A percentile compares a stretch with the other conserved stretches of the same genome.
Evolutionary conservation across 495 filamentous ascomycete species (phyloP).

Genomic region (Hypoxylon cercidicola): DNA sequence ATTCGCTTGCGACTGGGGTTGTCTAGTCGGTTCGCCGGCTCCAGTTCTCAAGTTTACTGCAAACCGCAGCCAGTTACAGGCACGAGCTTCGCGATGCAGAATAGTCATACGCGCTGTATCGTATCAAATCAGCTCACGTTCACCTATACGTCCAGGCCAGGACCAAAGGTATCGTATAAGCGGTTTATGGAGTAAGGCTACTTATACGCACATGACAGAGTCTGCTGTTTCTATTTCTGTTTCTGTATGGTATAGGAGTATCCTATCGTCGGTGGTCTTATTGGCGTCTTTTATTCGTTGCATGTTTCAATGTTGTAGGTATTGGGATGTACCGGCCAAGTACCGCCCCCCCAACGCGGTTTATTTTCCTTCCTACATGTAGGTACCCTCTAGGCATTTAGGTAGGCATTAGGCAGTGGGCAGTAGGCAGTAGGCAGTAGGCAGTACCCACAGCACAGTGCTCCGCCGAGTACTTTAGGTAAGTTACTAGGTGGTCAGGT

Average conservation of each 20-base stretch:
- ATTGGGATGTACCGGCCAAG: constrained; percentile 24
- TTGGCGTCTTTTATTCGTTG: neutral
- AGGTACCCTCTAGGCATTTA: neutral
- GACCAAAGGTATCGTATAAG: constrained; percentile 13
- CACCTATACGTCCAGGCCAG: constrained; percentile 29
- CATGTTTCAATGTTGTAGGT: constrained; percentile 13
- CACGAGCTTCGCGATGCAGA: constrained; percentile 10
- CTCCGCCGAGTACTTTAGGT: constrained; percentile 32
- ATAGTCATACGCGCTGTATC: constrained; percentile 28
- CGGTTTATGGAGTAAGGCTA: constrained; percentile 23
- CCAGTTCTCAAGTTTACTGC: constrained; percentile 19
- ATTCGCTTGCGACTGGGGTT: constrained; percentile 23
- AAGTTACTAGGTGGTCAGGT: no score
- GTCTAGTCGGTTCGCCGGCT: constrained; percentile 20
- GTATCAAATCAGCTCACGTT: constrained; percentile 14
- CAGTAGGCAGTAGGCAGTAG: neutral
- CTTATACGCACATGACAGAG: constrained; percentile 24
- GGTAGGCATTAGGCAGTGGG: neutral
- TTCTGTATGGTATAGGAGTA: neutral
- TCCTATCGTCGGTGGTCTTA: neutral
- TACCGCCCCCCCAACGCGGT: neutral
- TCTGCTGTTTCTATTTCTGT: constrained; percentile 28
- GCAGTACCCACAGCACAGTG: constrained; percentile 15
- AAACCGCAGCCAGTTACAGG: constrained; percentile 29
- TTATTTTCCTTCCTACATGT: neutral